Conservation (phyloP, 2,329 filamentous ascomycete species). For the Venturia carpophila region DNA sequence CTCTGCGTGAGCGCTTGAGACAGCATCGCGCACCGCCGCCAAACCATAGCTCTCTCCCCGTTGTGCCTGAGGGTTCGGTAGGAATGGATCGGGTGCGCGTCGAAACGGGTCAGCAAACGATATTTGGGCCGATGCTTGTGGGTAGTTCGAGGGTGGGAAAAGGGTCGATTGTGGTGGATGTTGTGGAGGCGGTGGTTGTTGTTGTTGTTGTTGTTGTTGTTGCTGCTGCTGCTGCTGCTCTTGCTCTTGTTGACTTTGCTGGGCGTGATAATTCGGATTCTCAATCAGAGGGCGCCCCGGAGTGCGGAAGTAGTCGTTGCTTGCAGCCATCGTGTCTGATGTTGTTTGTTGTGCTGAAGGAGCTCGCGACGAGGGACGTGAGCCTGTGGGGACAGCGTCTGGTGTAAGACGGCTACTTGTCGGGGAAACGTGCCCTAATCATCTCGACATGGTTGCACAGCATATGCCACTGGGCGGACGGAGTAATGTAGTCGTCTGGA, state of each 20-base stretch:
- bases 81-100: conserved; percentile 43
- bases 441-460: conserved; percentile 8
- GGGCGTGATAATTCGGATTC: conserved; percentile 48
- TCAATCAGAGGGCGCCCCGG: conserved; percentile 39
- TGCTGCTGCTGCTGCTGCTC: conserved; percentile 30
- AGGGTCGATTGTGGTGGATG: conserved; percentile 30
- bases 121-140: conserved; percentile 35
- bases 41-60: conserved; percentile 36
- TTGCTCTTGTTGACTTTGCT: conserved; percentile 28
- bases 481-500: background rate
- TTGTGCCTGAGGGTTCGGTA: conserved; percentile 32
- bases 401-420: background rate
- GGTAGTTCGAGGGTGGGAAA: conserved; percentile 26
- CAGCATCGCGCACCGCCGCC: conserved; percentile 24
- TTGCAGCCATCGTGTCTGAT: conserved; percentile 30
- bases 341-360: background rate
- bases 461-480: background rate
- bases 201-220: conserved; percentile 26
- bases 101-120: conserved; percentile 42
- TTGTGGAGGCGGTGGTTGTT: conserved; percentile 33
- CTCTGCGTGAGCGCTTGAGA: conserved; percentile 27
- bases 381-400: background rate
- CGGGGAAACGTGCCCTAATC: background rate
- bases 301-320: conserved; percentile 31
- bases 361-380: background rate